A percentile compares a stretch with the other conserved stretches of the same genome.
Evolutionary conservation across 805 yeast genomes (phyloP).

Genomic region (Lipomyces orientalis): DNA sequence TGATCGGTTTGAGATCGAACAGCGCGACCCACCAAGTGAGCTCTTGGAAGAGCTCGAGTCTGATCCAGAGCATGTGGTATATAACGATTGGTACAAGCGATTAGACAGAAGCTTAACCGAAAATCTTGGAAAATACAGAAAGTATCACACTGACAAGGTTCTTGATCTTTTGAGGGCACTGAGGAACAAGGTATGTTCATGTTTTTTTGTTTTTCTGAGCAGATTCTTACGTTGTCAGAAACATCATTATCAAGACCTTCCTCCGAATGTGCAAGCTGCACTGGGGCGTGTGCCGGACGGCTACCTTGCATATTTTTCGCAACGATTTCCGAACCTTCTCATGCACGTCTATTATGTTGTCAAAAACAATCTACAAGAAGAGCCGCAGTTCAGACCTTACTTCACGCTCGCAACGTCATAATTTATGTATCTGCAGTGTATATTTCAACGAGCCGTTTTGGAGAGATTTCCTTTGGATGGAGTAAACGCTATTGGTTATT

Average conservation of each 20-base stretch:
- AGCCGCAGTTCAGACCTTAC: constrained; percentile 32
- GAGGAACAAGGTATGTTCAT: constrained; percentile 64
- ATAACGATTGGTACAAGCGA: constrained; percentile 75
- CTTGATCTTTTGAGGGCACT: constrained; percentile 88
- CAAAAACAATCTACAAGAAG: constrained; percentile 20
- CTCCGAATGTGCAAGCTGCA: constrained; percentile 61
- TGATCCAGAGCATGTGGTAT: constrained; percentile 52
- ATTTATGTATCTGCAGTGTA: background rate
- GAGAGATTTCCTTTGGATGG: background rate
- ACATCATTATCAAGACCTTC: constrained; percentile 92
- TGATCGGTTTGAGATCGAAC: constrained; percentile 86
- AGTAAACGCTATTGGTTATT: too few species aligned
- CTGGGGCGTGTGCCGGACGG: constrained; percentile 87
- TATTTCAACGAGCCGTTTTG: background rate
- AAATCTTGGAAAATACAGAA: constrained; percentile 88
- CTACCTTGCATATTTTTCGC: constrained; percentile 75
- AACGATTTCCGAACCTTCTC: constrained; percentile 76
- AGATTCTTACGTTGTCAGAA: constrained; percentile 45
- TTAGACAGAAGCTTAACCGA: constrained; percentile 77
- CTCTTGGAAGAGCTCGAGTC: constrained; percentile 62
- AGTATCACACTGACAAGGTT: constrained; percentile 76
- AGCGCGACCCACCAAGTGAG: constrained; percentile 76
- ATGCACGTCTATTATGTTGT: constrained; percentile 57
- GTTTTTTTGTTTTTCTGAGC: background rate
- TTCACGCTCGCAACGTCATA: constrained; percentile 10